These are phyloP conservation scores for Erigeron canadensis DNA, from an alignment of 129 eudicot species.

Conservation along the genomic window DNA sequence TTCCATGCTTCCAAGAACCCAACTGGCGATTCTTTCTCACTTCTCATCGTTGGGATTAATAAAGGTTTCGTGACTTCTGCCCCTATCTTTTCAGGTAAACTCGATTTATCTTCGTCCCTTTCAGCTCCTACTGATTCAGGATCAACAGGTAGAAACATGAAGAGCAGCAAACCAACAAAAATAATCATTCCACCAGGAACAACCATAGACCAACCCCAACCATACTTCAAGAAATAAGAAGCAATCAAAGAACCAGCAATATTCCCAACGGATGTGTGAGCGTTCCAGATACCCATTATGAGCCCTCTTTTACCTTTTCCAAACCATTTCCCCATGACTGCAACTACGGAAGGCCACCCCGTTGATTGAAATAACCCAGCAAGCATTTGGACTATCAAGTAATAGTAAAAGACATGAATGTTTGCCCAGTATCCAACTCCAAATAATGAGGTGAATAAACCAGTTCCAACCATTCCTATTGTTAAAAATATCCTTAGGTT, in stretches of 20 bases:
- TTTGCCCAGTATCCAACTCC: conserved; percentile 92
- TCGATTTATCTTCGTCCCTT: conserved; percentile 38
- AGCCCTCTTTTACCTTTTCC: conserved; percentile 86
- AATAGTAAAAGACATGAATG: conserved; percentile 72
- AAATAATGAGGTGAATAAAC: conserved; percentile 75
- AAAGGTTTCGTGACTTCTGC: conserved; percentile 54
- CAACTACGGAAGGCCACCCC: conserved; percentile 99
- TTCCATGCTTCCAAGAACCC: conserved; percentile 91
- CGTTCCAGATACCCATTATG: conserved; percentile 96
- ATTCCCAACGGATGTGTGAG: conserved; percentile 89
- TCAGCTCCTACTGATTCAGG: conserved; percentile 52
- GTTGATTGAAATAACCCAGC: conserved; percentile 95
- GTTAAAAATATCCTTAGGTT: conserved; percentile 79
- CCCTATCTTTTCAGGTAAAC: conserved; percentile 37
- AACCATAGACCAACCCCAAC: conserved; percentile 99
- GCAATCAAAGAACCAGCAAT: conserved; percentile 85
- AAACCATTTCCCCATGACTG: conserved; percentile 95
- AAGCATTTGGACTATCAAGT: conserved; percentile 74
- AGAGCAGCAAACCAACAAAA: conserved; percentile 44
- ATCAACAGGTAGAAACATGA: conserved; percentile 4
- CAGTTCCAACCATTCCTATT: conserved; percentile 96
- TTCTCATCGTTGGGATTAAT: conserved; percentile 29
- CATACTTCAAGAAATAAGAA: conserved; percentile 70
- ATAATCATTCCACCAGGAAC: conserved; percentile 75
- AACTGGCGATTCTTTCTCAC: conserved; percentile 50